Base-by-base conservation (phyloP, 352 stramenopile genomes). In the Globisporangium paroecandrum region DNA sequence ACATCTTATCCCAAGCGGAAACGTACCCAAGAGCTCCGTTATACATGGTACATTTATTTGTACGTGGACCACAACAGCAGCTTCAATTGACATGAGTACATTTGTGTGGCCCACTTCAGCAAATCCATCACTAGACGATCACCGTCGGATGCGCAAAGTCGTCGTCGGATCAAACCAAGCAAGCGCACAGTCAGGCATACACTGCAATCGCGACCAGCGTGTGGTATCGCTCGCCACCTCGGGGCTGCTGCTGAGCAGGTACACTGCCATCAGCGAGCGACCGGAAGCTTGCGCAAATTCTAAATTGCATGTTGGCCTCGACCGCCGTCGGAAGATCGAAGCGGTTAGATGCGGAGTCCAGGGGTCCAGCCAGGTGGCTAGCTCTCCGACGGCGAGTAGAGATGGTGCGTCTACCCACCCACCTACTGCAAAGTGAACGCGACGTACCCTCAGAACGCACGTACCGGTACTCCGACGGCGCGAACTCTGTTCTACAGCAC, bases 311-410 rank as follows among this genome's bases (percentile, higher is more conserved):
- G 13, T 49, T 49, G 41, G 13, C 15, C 6, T 20, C 41, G 13
- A 15, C 41, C 18, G 29, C 55, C 55, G 27, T 60, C 55, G 55
- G 55, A 29, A 41, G 10, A 6, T 18, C 29, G 20, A 24, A 49
- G 36, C 12, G 8, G 1, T 43, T 43, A n/a, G 41, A 49, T 7
- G 1, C 8, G 20, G 29, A 46, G 46, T 60, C 55, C 55, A 60
- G 55, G 22, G 55, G 18, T 60, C 18, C 54, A 43, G 3, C 3
- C 47, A 54, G 47, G 8, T 13, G 34, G 8, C 2, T 13, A 49
- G 41, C 20, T 58, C 53, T 41, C 53, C 53, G 53, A 58, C 53
- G 53, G 25, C 53, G 53, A 13, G 18, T 58, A 43, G 36, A 43
- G 9, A 43, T 43, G 36, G 36, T 43, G 2, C 36, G 41, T 49